A percentile compares a stretch with the other conserved stretches of the same genome.
phyloP scores from a whole-genome alignment of 1,284 basidiomycete genomes.

The Microbotryum lychnidis-dioicae region DNA sequence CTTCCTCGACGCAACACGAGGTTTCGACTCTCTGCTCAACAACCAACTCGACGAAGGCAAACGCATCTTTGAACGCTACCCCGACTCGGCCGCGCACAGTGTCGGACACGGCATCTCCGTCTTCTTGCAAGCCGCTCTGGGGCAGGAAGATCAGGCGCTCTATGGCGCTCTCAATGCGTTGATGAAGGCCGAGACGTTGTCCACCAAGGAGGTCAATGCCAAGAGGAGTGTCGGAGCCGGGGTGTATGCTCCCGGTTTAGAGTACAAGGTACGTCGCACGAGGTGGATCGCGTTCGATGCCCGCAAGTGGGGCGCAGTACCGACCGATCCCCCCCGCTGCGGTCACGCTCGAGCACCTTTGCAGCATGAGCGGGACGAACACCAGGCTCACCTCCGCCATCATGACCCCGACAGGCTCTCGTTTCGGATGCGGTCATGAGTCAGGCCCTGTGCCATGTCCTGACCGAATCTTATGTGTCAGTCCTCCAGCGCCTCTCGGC shows the following conservation, averaged over 20 bases:
- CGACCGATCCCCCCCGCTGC: not conserved
- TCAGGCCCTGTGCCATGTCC: conserved; percentile 29
- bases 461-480: conserved; percentile 26
- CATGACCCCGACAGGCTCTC: conserved; percentile 13
- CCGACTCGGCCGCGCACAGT: conserved; percentile 17
- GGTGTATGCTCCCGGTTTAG: conserved; percentile 23
- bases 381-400: too few relatives aligned
- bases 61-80: conserved; percentile 3
- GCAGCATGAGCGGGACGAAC: not conserved
- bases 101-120: conserved; percentile 28
- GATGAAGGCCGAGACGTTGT: conserved; percentile 20
- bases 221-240: conserved; percentile 12
- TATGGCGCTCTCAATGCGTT: conserved; percentile 21
- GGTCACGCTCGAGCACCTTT: not conserved
- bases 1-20: not conserved
- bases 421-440: conserved; percentile 28
- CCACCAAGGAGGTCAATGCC: conserved; percentile 4
- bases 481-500: not conserved
- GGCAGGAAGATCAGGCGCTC: conserved; percentile 28
- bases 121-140: conserved; percentile 30
- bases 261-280: conserved; percentile 23
- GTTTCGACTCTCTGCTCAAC: conserved; percentile 29
- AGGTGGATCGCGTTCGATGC: too few relatives aligned
- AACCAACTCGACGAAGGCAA: conserved; percentile 22
- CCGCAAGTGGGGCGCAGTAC: too few relatives aligned